Evolutionary conservation across 129 eudicot genomes (phyloP).

Genomic region (Helichrysum umbraculigerum): DNA sequence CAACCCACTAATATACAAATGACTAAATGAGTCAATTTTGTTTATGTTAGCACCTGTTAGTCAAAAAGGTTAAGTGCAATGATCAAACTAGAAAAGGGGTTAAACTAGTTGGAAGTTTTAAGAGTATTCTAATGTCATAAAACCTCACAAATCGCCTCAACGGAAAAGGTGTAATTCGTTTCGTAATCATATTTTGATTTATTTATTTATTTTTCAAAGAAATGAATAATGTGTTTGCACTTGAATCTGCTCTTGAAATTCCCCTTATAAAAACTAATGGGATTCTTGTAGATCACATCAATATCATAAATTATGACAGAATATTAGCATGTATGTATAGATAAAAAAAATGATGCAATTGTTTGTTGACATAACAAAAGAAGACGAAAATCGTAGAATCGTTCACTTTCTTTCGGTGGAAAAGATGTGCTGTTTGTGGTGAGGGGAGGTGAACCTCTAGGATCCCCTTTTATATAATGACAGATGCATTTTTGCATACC

Average conservation of each 20-base stretch:
- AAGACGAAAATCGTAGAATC: neutral
- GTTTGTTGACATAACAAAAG: neutral
- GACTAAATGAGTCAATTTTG: too few species aligned
- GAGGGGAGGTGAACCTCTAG: neutral
- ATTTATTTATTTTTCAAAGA: too few species aligned
- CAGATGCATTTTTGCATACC: conserved; percentile 19
- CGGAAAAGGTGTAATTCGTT: too few species aligned
- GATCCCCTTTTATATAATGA: neutral
- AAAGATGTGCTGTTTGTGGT: neutral
- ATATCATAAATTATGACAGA: neutral
- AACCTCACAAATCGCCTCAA: neutral
- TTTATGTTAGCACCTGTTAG: too few species aligned
- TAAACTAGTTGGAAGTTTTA: neutral
- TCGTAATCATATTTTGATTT: too few species aligned
- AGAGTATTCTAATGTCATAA: neutral
- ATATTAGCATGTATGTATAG: neutral
- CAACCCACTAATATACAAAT: neutral
- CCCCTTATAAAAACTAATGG: neutral
- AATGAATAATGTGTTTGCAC: too few species aligned
- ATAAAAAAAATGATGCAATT: too few species aligned
- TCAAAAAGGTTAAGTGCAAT: too few species aligned
- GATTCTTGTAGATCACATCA: neutral
- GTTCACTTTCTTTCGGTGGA: neutral
- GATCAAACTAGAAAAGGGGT: too few species aligned
- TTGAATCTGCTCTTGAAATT: too few species aligned